Conservation (phyloP, 768 basidiomycete species). For the Pulveroboletus sp. region DNA sequence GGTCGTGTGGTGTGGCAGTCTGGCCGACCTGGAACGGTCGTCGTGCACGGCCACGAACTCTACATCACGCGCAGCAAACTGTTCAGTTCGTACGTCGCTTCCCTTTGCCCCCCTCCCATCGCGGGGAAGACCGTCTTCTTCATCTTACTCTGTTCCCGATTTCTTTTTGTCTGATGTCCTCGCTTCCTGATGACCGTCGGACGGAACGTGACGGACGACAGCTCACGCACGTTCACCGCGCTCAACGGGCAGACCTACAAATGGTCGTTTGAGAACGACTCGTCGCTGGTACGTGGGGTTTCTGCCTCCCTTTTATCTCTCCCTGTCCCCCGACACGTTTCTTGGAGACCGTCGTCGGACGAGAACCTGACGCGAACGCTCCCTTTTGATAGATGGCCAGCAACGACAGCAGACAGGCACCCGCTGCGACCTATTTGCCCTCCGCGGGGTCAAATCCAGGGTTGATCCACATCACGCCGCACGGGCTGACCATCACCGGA, state of each 20-base stretch:
- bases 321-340: background rate
- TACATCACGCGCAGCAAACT: conserved; percentile 22
- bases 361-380: too few relatives aligned
- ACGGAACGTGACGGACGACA: background rate
- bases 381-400: conserved; percentile 28
- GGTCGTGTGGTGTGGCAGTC: conserved; percentile 30
- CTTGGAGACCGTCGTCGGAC: background rate
- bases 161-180: background rate
- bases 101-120: background rate
- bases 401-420: conserved; percentile 32
- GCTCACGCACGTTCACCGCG: conserved; percentile 31
- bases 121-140: background rate
- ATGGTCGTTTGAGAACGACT: conserved; percentile 32
- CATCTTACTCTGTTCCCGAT: background rate
- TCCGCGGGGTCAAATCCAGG: conserved; percentile 25
- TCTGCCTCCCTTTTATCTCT: background rate
- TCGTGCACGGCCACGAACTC: conserved; percentile 28
- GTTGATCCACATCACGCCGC: conserved; percentile 31
- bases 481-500: conserved; percentile 28
- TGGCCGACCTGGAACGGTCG: conserved; percentile 23
- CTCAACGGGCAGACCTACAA: conserved; percentile 33
- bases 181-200: background rate
- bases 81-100: conserved; percentile 29
- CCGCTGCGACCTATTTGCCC: conserved; percentile 28
- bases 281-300: conserved; percentile 23